Percentiles rank a stretch among this genome's conserved stretches.
Conservation (phyloP, 2,329 filamentous ascomycete species). For the Penicillium palitans region DNA sequence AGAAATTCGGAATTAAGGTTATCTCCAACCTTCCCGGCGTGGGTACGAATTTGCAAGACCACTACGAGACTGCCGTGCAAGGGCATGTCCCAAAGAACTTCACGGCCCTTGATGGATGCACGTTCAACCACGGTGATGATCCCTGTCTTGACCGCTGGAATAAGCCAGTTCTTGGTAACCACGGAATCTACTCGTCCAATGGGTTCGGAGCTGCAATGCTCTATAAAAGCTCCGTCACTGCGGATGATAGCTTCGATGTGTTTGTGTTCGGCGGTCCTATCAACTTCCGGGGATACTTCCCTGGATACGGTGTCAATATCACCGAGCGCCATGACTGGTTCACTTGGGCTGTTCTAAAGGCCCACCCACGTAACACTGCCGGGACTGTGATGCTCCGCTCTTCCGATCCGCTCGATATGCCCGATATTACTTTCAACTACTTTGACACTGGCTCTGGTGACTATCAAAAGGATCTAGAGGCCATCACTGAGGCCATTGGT, state of each 20-base stretch:
- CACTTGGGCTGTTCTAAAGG: conserved; percentile 56
- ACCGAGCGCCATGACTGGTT: conserved; percentile 45
- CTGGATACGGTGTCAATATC: conserved; percentile 46
- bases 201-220: conserved; percentile 56
- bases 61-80: conserved; percentile 38
- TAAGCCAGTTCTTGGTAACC: conserved; percentile 37
- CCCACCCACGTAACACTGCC: conserved; percentile 61
- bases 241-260: conserved; percentile 52
- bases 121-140: conserved; percentile 33
- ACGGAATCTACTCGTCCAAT: conserved; percentile 50
- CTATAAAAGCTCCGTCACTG: conserved; percentile 38
- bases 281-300: conserved; percentile 56
- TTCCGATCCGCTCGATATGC: conserved; percentile 63
- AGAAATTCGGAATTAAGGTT: conserved; percentile 54
- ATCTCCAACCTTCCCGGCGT: conserved; percentile 61
- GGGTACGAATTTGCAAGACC: conserved; percentile 65
- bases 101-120: conserved; percentile 35
- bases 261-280: conserved; percentile 58
- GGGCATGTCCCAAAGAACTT: conserved; percentile 45
- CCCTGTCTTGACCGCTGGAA: conserved; percentile 50
- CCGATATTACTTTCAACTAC: conserved; percentile 64
- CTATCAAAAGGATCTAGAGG: conserved; percentile 16
- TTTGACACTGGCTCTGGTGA: conserved; percentile 44
- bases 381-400: conserved; percentile 64
- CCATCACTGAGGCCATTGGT: conserved; percentile 25